Evolutionary conservation across 192 early-diverging fungal genomes (phyloP).

Genomic region (Chytriomyces confervae): DNA sequence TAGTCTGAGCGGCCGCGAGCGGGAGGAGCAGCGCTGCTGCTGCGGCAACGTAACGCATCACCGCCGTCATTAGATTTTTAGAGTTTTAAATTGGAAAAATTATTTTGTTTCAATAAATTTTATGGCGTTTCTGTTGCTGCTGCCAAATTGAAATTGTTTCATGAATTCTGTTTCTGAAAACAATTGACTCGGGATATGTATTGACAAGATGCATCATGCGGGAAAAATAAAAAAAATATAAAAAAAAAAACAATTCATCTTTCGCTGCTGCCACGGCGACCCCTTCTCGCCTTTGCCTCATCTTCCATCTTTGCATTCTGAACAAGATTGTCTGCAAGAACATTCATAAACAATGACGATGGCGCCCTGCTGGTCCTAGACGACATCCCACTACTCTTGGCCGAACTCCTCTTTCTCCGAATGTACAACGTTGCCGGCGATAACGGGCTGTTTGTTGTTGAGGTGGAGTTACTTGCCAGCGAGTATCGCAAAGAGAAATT

Average conservation of each 20-base stretch:
- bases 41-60: neutral
- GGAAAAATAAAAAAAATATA: too few species aligned
- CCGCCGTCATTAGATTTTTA: too few species aligned
- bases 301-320: constrained; percentile 6
- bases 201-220: too few species aligned
- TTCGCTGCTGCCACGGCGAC: too few species aligned
- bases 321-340: constrained; percentile 3
- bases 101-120: too few species aligned
- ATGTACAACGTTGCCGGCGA: neutral
- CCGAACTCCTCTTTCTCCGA: neutral
- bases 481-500: too few species aligned
- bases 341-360: constrained; percentile 12
- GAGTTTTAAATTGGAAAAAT: too few species aligned
- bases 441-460: neutral
- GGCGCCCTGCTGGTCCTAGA: neutral
- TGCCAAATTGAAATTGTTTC: too few species aligned
- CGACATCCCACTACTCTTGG: neutral
- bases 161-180: too few species aligned
- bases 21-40: neutral
- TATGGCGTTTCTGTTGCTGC: too few species aligned
- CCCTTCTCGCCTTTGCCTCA: neutral
- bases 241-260: too few species aligned
- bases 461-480: neutral
- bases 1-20: neutral
- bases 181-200: too few species aligned